Evolutionary conservation across 768 basidiomycete genomes (phyloP).

Genomic region (Scleroderma bovista): DNA sequence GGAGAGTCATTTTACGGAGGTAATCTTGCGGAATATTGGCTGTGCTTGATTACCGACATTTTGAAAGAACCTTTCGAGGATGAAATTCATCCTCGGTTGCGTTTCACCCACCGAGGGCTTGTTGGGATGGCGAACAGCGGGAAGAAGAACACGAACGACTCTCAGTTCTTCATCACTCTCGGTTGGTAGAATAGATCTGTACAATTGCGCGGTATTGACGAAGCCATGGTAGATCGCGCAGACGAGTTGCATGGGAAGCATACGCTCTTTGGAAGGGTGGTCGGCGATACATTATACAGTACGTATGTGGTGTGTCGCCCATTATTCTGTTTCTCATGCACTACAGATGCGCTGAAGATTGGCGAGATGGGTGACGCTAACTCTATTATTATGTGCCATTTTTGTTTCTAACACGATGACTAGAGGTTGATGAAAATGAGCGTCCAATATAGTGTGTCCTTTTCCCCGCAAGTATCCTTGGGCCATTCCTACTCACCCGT

Average conservation of each 20-base stretch:
- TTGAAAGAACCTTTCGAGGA: constrained; percentile 83
- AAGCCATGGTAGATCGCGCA: constrained; percentile 57
- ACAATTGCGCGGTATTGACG: background rate
- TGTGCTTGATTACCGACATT: background rate
- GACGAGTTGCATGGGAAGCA: constrained; percentile 94
- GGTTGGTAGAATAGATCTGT: constrained; percentile 37
- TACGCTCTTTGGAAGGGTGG: constrained; percentile 86
- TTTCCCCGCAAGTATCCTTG: background rate
- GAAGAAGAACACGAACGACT: constrained; percentile 82
- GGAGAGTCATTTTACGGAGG: constrained; percentile 97
- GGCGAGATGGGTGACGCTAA: constrained; percentile 69
- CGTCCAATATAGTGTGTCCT: constrained; percentile 72
- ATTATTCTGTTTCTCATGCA: background rate
- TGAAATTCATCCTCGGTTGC: constrained; percentile 88
- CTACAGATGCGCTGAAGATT: constrained; percentile 82
- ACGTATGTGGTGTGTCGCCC: constrained; percentile 23
- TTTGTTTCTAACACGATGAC: background rate
- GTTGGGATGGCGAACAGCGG: constrained; percentile 94
- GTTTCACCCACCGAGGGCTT: constrained; percentile 84
- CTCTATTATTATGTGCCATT: background rate
- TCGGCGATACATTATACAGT: constrained; percentile 91
- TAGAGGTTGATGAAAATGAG: constrained; percentile 70
- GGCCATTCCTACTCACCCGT: constrained; percentile 4
- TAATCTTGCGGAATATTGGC: constrained; percentile 8
- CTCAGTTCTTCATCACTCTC: constrained; percentile 93